Evolutionary conservation across 805 yeast genomes (phyloP).

Genomic region (Hyphopichia homilentoma): DNA sequence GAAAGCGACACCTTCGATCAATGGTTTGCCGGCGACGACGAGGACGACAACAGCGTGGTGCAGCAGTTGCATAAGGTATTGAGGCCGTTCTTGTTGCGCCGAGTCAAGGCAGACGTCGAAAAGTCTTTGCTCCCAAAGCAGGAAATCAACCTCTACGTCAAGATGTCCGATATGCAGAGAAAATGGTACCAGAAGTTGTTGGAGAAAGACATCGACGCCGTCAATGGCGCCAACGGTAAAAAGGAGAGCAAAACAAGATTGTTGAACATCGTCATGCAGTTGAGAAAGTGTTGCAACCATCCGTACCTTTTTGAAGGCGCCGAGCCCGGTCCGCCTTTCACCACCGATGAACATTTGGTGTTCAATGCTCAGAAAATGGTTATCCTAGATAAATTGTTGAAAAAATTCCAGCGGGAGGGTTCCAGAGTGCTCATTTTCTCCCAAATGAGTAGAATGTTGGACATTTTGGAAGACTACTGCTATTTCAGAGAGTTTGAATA

Average conservation of each 20-base stretch:
- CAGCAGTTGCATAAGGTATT: constrained; percentile 72
- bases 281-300: constrained; percentile 81
- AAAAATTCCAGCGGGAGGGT: constrained; percentile 61
- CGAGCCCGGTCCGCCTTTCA: constrained; percentile 85
- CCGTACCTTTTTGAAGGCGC: constrained; percentile 86
- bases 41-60: constrained; percentile 49
- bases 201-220: constrained; percentile 81
- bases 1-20: constrained; percentile 71
- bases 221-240: constrained; percentile 75
- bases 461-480: constrained; percentile 77
- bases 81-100: constrained; percentile 69
- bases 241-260: constrained; percentile 73
- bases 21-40: constrained; percentile 52
- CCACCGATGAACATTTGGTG: constrained; percentile 80
- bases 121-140: constrained; percentile 71
- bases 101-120: constrained; percentile 80
- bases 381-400: constrained; percentile 64
- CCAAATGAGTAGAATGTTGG: constrained; percentile 81
- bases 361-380: constrained; percentile 70
- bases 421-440: constrained; percentile 76
- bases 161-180: constrained; percentile 76
- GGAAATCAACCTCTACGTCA: constrained; percentile 69
- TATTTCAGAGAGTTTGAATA: constrained; percentile 64
- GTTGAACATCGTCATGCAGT: constrained; percentile 78
- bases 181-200: constrained; percentile 73